A percentile compares a stretch with the other conserved stretches of the same genome.
phyloP scores from a whole-genome alignment of 306 rosid genomes.

The Cucumis hystrix region DNA sequence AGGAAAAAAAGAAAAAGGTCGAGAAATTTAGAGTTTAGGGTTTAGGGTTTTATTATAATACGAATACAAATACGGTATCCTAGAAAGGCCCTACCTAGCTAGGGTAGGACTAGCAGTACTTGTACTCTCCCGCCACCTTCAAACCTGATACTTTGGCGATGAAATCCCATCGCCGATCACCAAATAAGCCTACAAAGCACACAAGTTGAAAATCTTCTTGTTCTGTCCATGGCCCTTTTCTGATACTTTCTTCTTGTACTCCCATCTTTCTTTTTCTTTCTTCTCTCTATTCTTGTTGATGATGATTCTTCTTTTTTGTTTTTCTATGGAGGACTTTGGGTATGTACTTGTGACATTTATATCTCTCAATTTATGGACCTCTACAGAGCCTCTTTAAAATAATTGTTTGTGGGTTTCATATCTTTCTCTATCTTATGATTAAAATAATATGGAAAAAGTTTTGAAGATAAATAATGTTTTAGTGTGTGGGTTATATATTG shows the following conservation, averaged over 20 bases:
- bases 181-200: conserved; percentile 68
- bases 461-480: background rate
- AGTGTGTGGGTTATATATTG: background rate
- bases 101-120: background rate
- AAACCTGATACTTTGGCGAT: conserved; percentile 98
- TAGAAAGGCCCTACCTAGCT: conserved; percentile 45
- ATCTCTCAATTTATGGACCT: background rate
- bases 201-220: conserved; percentile 77
- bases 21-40: too few relatives aligned
- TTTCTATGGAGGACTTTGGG: background rate
- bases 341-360: background rate
- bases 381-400: background rate
- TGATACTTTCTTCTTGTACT: conserved; percentile 9
- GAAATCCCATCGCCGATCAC: conserved; percentile 96
- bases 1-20: too few relatives aligned
- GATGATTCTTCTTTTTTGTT: background rate
- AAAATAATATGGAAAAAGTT: background rate
- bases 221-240: conserved; percentile 97
- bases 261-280: conserved; percentile 8
- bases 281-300: background rate
- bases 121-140: conserved; percentile 98
- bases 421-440: background rate
- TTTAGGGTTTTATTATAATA: too few relatives aligned
- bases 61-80: conserved; percentile 10
- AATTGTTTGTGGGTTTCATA: background rate